A percentile compares a stretch with the other conserved stretches of the same genome.
phyloP scores from a whole-genome alignment of 1,284 basidiomycete genomes.

The Papiliotrema terrestris region DNA sequence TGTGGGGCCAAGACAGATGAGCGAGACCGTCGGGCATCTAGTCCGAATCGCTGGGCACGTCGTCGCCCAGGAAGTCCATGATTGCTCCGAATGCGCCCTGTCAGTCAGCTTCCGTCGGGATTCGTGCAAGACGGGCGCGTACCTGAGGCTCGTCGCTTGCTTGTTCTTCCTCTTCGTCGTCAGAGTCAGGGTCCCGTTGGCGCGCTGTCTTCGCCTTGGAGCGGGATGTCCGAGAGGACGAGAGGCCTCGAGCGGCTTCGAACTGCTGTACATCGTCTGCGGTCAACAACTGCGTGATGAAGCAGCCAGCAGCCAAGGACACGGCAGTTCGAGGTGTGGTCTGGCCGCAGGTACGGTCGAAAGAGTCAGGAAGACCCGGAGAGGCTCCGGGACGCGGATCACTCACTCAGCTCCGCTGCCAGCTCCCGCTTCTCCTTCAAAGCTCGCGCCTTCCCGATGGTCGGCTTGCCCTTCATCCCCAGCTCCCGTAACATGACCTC shows the following conservation, averaged over 20 bases:
- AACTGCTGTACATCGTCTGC: conserved; percentile 50
- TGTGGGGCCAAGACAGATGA: too few relatives aligned
- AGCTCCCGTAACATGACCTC: conserved; percentile 63
- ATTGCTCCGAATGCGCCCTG: conserved; percentile 28
- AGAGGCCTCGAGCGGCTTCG: conserved; percentile 40
- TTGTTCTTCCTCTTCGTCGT: conserved; percentile 3
- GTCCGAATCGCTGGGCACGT: not conserved
- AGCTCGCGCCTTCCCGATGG: conserved; percentile 69
- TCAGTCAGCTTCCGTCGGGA: conserved; percentile 6
- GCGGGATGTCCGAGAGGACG: conserved; percentile 9
- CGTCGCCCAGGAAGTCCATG: conserved; percentile 26
- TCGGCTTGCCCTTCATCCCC: conserved; percentile 75
- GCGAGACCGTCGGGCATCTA: too few relatives aligned
- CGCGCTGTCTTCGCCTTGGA: conserved; percentile 14
- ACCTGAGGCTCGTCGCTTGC: not conserved
- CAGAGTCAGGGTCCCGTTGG: conserved; percentile 3
- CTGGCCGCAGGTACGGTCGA: too few relatives aligned
- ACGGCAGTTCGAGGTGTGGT: too few relatives aligned
- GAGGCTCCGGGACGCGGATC: too few relatives aligned
- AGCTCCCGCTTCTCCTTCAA: conserved; percentile 70
- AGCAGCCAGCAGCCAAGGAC: not conserved
- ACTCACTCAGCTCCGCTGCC: conserved; percentile 67
- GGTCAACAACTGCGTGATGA: not conserved
- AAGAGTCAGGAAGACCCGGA: too few relatives aligned
- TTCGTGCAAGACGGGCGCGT: not conserved